Conservation (phyloP, 2,329 filamentous ascomycete species). For the Claviceps digitariae region DNA sequence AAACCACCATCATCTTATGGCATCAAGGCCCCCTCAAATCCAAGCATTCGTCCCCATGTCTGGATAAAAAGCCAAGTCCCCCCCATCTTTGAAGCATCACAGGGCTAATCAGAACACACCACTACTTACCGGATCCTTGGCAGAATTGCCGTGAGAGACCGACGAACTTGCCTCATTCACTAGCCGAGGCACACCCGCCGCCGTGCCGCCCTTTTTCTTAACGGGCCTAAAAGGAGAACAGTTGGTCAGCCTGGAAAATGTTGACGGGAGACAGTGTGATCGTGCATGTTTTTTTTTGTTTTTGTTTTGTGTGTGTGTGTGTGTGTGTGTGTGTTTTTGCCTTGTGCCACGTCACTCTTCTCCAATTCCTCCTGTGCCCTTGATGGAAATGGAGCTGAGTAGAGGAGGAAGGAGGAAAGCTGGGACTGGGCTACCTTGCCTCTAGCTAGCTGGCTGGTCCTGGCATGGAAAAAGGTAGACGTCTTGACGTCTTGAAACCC, state of each 20-base stretch:
- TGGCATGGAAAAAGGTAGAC: background rate
- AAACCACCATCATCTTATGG: background rate
- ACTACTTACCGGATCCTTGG: constrained; percentile 38
- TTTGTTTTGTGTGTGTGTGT: too few species aligned
- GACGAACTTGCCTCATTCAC: constrained; percentile 52
- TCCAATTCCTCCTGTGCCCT: background rate
- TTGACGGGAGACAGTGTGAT: too few species aligned
- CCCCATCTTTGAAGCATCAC: background rate
- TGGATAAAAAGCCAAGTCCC: background rate
- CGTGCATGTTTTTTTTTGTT: background rate
- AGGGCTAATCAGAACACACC: background rate
- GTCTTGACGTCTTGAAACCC: too few species aligned
- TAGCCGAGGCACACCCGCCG: constrained; percentile 53
- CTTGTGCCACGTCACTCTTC: background rate
- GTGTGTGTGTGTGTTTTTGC: too few species aligned
- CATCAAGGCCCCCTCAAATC: background rate
- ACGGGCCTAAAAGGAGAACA: constrained; percentile 40
- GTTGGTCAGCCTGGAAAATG: background rate
- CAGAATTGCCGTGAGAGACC: constrained; percentile 37
- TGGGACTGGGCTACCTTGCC: background rate
- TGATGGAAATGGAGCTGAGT: background rate
- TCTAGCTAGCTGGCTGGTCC: background rate
- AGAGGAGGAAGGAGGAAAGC: background rate
- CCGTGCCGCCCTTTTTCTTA: constrained; percentile 59
- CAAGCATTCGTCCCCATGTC: background rate